Evolutionary conservation across 768 basidiomycete species (phyloP).

Genomic region (Lentinus tigrinus): DNA sequence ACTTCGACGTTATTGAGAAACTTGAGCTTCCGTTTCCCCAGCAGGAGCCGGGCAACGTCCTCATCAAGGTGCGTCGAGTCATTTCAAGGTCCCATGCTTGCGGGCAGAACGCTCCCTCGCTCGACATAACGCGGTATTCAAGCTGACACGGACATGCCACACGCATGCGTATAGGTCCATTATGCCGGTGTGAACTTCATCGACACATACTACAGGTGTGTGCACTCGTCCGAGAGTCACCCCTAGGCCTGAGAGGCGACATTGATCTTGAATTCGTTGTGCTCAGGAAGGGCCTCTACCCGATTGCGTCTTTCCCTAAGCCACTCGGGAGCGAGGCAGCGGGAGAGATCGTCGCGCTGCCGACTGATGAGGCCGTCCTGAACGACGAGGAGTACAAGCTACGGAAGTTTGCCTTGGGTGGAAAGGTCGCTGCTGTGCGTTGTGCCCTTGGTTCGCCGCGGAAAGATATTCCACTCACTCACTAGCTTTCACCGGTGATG

Average conservation of each 20-base stretch:
- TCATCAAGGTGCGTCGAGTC: conserved; percentile 39
- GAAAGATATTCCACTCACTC: background rate
- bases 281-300: conserved; percentile 62
- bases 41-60: conserved; percentile 57
- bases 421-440: conserved; percentile 62
- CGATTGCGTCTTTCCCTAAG: conserved; percentile 53
- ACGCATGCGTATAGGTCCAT: conserved; percentile 48
- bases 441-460: background rate
- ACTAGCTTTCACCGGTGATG: background rate
- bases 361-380: conserved; percentile 60
- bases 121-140: no score
- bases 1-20: conserved; percentile 74
- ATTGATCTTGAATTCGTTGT: no score
- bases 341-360: conserved; percentile 74
- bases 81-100: no score
- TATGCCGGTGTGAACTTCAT: conserved; percentile 87
- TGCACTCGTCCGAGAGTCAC: background rate
- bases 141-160: background rate
- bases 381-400: conserved; percentile 62
- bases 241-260: background rate
- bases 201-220: conserved; percentile 76
- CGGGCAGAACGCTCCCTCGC: no score
- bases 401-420: conserved; percentile 63
- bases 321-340: conserved; percentile 76
- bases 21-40: conserved; percentile 63